Conservation (phyloP, 306 rosid genomes). For the Sicyos edulis region DNA sequence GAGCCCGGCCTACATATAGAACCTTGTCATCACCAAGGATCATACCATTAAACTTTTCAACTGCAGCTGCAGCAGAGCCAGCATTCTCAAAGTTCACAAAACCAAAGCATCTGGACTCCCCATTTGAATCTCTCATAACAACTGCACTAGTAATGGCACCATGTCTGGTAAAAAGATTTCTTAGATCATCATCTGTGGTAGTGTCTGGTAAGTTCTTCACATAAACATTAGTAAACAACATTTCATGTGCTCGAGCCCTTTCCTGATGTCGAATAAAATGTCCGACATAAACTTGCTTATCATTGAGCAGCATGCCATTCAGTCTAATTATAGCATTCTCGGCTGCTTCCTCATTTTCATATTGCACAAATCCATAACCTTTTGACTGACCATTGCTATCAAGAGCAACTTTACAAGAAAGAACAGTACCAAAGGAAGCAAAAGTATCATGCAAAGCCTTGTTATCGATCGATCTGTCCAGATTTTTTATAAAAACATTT, state of each 20-base stretch:
- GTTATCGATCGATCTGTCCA: conserved; percentile 67
- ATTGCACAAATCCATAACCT: conserved; percentile 84
- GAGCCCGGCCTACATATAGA: conserved; percentile 72
- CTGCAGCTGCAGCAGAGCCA: conserved; percentile 58
- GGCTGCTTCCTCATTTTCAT: conserved; percentile 58
- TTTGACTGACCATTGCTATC: conserved; percentile 61
- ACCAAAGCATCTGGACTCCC: conserved; percentile 77
- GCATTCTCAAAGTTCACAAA: conserved; percentile 59
- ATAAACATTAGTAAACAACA: conserved; percentile 63
- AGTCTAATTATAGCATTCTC: conserved; percentile 48
- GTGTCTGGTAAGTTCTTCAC: conserved; percentile 65
- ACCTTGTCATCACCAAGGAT: conserved; percentile 44
- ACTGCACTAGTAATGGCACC: conserved; percentile 64
- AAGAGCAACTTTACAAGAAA: conserved; percentile 74
- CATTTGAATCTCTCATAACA: conserved; percentile 54
- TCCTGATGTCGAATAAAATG: conserved; percentile 53
- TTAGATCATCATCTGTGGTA: conserved; percentile 45
- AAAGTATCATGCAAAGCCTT: conserved; percentile 76
- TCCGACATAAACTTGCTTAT: conserved; percentile 59
- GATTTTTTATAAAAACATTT: conserved; percentile 69
- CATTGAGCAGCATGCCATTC: conserved; percentile 79
- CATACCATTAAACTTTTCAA: conserved; percentile 57
- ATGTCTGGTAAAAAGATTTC: conserved; percentile 37
- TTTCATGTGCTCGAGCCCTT: conserved; percentile 40
- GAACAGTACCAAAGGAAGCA: conserved; percentile 62